Base-by-base conservation (phyloP, 1,284 basidiomycete genomes). In the Heliocybe sulcata region DNA sequence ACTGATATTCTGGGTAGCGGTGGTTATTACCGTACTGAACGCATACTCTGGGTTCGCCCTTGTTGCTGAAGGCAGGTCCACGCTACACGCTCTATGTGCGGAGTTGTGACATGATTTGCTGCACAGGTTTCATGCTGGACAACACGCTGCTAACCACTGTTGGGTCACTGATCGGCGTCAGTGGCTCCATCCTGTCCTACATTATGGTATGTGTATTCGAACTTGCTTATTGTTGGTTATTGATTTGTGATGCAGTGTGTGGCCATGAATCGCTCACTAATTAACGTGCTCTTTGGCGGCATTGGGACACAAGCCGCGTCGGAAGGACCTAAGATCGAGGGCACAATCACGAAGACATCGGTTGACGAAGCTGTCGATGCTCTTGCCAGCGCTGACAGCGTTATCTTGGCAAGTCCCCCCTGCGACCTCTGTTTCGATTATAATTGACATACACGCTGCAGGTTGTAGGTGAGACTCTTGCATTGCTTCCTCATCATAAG, bases 41-140 rank as follows among this genome's bases (percentile, higher is more conserved):
- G 90, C 91, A 11, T 93, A 92, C 67, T 91, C 88, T 54, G 90
- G 90, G n/a, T 92, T 93, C 61, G 90, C 90, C 20, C 80, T 93
- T n/a, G 89, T 93, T n/a, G 90, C 90, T 2, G 90, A 93, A 77
- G 90, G 84, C 78, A 52, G 55, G 59, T 57, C 25, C 14, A 31
- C 29, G 42, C 26, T 11, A 25, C 31, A 10, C 33, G 33, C 33
- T 33, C 51, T 35, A 48, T 48, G 29, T 19, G 10, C 6, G 12
- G 29, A 31, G 29, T 12, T 35, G 29, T 22, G 56, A 31, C 10
- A 42, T 27, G 42, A 20, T 51, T 23, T 11, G 20, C 27, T 54
- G n/a, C 20, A n/a, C 51, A 83, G 82, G 89, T 6, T 89, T 93
- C 65, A 93, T 93, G 90, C 69, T 92, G 58, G 87, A 93, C 64